Conservation (phyloP, 441 rosid genomes). For the Gossypium schwendimanii region DNA sequence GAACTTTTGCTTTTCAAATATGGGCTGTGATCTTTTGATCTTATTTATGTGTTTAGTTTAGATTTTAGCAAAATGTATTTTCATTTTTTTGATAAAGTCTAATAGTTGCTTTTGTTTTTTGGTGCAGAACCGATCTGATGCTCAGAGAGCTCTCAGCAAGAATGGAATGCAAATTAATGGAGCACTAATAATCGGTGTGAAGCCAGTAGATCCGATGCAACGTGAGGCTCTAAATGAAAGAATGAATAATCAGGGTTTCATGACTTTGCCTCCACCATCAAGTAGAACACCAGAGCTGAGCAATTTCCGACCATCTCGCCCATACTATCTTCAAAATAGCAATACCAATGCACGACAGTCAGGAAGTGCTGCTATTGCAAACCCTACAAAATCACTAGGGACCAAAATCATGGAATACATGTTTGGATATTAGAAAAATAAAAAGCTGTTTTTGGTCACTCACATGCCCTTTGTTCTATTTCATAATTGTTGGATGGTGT, state of each 20-base stretch:
- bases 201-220: conserved; percentile 79
- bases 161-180: conserved; percentile 78
- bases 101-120: conserved; percentile 6
- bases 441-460: neutral
- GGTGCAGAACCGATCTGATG: conserved; percentile 73
- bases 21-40: neutral
- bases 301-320: conserved; percentile 39
- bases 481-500: neutral
- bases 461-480: neutral
- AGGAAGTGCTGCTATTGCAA: conserved; percentile 60
- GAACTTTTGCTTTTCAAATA: neutral
- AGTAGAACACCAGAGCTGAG: conserved; percentile 41
- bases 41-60: neutral
- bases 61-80: neutral
- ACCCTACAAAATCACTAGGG: conserved; percentile 74
- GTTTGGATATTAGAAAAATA: conserved; percentile 60
- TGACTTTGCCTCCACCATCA: conserved; percentile 63
- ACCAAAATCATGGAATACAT: conserved; percentile 77
- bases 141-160: conserved; percentile 85
- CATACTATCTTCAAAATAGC: conserved; percentile 60
- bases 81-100: neutral
- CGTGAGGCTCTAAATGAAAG: conserved; percentile 64
- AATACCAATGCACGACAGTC: conserved; percentile 46
- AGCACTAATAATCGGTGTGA: conserved; percentile 75
- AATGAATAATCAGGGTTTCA: conserved; percentile 70